These are phyloP conservation scores for Lathyrus sativus DNA, from an alignment of 306 rosid species.

Conservation along the genomic window DNA sequence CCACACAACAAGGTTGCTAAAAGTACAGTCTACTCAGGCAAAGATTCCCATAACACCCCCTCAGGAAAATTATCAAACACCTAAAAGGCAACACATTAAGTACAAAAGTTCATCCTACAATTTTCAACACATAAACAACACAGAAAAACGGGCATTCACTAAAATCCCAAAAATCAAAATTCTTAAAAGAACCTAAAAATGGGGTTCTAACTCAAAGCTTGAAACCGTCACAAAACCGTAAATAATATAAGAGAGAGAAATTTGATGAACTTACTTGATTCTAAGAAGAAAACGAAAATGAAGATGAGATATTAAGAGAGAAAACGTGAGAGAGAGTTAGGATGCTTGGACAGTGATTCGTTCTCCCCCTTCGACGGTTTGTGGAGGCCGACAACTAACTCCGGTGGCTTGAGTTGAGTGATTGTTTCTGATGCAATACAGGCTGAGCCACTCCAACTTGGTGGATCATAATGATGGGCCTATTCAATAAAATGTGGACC, in stretches of 20 bases:
- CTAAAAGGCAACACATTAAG: neutral
- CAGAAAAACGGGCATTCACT: neutral
- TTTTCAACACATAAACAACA: neutral
- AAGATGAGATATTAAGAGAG: neutral
- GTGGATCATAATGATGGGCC: neutral
- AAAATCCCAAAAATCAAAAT: neutral
- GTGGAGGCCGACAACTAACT: neutral
- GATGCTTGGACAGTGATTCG: neutral
- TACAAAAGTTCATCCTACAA: neutral
- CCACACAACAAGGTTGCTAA: neutral
- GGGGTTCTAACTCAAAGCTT: neutral
- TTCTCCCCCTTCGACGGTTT: too few relatives aligned
- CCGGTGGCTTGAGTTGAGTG: neutral
- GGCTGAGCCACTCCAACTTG: neutral
- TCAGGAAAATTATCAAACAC: conserved; percentile 2
- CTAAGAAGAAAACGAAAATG: neutral
- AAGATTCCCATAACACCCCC: neutral
- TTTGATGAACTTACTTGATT: neutral
- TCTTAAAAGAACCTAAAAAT: too few relatives aligned
- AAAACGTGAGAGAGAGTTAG: neutral
- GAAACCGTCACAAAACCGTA: too few relatives aligned
- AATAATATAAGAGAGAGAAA: too few relatives aligned
- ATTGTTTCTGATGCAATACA: neutral
- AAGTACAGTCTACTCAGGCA: neutral
- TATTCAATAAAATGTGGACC: too few relatives aligned